Evolutionary conservation across 179 eudicot genomes (phyloP), one percentile per base, ranked within the genome.

Genomic region (Camellia oleifera): DNA sequence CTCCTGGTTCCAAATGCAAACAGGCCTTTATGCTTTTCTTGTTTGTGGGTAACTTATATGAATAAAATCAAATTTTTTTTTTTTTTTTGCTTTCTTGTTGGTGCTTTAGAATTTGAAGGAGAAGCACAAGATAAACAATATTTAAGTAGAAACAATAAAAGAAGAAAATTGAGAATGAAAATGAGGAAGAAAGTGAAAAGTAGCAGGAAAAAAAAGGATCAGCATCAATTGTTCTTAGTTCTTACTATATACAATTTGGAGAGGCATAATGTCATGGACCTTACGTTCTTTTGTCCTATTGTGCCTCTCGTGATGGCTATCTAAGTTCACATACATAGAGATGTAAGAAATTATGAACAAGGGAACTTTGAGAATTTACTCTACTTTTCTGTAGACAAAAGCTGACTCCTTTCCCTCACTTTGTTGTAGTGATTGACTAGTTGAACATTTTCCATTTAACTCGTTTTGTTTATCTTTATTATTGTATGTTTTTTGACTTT

Each of bases 251-350:
- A 50, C 17, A 23, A 0, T 6, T 80, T 73, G 54, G 56, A 14
- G 71, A 26, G 72, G 52, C 15, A n/a, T 18, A 54, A 61, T 69
- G 14, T 15, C 58, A 44, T 56, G 56, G 75, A 57, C 52, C 54
- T 48, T 9, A 23, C 2, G 14, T 60, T 69, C 1, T 69, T 76
- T 75, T 60, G 9, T 15, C 60, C 23, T 66, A 20, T 23, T 45
- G 50, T 17, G 66, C 57, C 26, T 64, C 64, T 64, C 63, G 40
- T 56, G 78, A 77, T 68, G 73, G 78, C 74, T 72, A 63, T 9
- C 20, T 71, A 60, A 77, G 60, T 54, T 52, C 17, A 42, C 58
- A 20, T 61, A 14, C 10, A 23, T 40, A 50, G 75, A 26, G 26
- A 45, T 46, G 50, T 50, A 79, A 9, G 78, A 10, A 18, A 42